Evolutionary conservation across 1,139 yeast species (phyloP).

Genomic region (Yarrowia galli): DNA sequence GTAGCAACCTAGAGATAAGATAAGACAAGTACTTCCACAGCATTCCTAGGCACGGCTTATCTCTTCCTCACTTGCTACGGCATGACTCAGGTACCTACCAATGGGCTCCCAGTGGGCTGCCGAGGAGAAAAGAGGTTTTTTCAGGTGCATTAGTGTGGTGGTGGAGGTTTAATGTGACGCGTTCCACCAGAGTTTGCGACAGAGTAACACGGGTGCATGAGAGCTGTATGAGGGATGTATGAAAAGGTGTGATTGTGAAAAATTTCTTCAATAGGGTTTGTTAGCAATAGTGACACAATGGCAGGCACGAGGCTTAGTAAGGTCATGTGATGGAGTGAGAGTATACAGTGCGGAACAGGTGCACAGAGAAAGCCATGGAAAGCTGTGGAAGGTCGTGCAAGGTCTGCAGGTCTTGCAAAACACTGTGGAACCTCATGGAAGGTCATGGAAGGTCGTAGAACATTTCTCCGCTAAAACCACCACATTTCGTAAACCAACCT

Average conservation of each 20-base stretch:
- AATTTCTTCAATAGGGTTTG: too few relatives aligned
- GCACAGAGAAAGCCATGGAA: too few relatives aligned
- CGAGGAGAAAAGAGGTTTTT: background rate
- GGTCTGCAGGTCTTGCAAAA: background rate
- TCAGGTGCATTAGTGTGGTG: background rate
- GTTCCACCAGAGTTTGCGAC: background rate
- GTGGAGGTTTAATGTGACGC: background rate
- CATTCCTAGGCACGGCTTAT: constrained; percentile 19
- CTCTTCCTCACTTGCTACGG: constrained; percentile 14
- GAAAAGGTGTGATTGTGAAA: background rate
- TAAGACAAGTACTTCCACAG: too few relatives aligned
- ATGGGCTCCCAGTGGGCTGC: background rate
- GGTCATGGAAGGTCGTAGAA: background rate
- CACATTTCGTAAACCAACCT: too few relatives aligned
- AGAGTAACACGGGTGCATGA: background rate
- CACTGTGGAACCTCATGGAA: background rate
- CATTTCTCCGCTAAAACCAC: background rate
- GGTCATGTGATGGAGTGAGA: background rate
- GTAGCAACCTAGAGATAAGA: too few relatives aligned
- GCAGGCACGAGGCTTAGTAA: too few relatives aligned
- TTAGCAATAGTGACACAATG: too few relatives aligned
- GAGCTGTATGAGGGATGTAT: background rate
- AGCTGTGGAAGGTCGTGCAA: background rate
- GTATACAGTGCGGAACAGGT: too few relatives aligned
- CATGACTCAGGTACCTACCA: constrained; percentile 34